phyloP scores from a whole-genome alignment of 192 early-diverging fungal species.

The Umbelopsis sp. region DNA sequence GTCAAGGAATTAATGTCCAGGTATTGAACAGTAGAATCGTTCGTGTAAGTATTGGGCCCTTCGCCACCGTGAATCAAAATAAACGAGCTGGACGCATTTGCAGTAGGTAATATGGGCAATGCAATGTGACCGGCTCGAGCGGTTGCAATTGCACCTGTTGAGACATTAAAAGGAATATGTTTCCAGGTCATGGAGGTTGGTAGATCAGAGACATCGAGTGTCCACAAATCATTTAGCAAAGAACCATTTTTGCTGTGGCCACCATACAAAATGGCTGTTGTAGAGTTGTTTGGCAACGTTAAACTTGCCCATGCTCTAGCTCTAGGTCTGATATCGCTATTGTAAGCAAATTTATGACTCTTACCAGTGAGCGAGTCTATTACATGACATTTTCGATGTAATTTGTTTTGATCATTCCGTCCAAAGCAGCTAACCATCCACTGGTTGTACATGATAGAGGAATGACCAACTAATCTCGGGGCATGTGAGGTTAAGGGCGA shows the following conservation, averaged over 20 bases:
- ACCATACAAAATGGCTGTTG: slow-evolving; percentile 10
- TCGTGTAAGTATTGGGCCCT: neutral
- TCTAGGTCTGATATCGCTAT: neutral
- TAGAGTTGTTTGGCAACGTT: neutral
- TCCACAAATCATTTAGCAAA: slow-evolving; percentile 13
- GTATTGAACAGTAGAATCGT: slow-evolving; percentile 4
- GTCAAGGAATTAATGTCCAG: neutral
- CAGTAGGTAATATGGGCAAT: neutral
- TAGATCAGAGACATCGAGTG: slow-evolving; percentile 14
- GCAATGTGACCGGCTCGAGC: slow-evolving; percentile 7
- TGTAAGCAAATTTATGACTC: neutral
- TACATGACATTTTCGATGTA: neutral
- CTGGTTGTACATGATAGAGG: neutral
- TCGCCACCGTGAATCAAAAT: slow-evolving; percentile 1
- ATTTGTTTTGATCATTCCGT: neutral
- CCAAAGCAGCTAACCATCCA: slow-evolving; percentile 25
- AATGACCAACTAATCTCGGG: slow-evolving; percentile 1
- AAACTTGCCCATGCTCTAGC: slow-evolving; percentile 13
- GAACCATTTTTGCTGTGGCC: slow-evolving; percentile 1
- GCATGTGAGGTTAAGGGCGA: neutral
- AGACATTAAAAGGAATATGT: neutral
- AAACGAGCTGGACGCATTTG: neutral
- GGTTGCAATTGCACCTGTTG: neutral
- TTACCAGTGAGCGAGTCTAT: neutral
- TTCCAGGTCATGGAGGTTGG: neutral